Evolutionary conservation across 176 grass and related monocot genomes (phyloP), one percentile per base, ranked within the genome.

Genomic region (Tillandsia leiboldiana): DNA sequence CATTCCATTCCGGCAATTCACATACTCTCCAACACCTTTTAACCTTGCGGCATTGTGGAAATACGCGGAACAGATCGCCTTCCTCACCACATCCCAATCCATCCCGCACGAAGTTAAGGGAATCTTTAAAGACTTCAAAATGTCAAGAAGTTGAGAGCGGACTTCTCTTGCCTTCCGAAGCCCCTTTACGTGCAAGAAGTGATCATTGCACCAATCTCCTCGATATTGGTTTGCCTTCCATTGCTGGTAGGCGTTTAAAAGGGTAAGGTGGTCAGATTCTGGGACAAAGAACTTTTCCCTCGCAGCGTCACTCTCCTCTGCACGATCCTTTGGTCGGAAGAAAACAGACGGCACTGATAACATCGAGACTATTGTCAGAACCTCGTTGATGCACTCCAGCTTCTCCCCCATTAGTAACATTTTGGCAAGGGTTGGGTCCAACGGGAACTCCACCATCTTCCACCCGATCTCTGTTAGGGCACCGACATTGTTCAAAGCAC

Each of bases 381-480:
- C 94, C 81, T 97, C 94, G 72, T 97, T 86, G 70, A 97, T 64
- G 75, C 89, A 97, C 12, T 67, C 84, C 18, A 97, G 82, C 61
- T 83, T 73, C 75, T 92, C 89, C 15, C 94, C 94, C 94, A 99
- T 99, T 48, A 99, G 84, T 74, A 99, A 75, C 89, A 99, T 99
- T 75, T 99, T 99, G 26, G 94, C 94, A 66, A 99, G 67, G 53
- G 94, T 89, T 2, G 94, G 94, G 73, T 99, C 94, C 70, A 99
- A 69, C 7, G 94, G 94, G 71, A 99, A 99, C 70, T 99, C 94
- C 63, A 99, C 94, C 94, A 99, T 99, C 72, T 99, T 99, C 94
- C 94, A 99, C 33, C 94, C 89, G 50, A 99, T 92, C 65, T 77
- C 89, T 53, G 93, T 97, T 29, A 97, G 89, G 53, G 71, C 73